Percentiles rank a stretch among this genome's conserved stretches.
phyloP scores from a whole-genome alignment of 108 stramenopile genomes.

The Fragilaria crotonensis region DNA sequence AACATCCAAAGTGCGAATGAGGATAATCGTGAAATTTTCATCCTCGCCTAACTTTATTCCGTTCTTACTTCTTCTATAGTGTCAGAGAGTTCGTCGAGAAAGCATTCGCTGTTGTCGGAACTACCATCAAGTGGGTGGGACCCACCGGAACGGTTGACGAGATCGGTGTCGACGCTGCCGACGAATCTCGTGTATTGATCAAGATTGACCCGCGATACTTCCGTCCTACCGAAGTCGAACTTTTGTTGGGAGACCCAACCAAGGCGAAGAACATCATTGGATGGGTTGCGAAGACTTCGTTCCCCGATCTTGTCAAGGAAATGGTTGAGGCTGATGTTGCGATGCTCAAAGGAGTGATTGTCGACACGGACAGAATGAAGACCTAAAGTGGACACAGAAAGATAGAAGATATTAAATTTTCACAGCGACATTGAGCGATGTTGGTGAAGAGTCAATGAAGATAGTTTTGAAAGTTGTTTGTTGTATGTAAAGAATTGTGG shows the following conservation, averaged over 20 bases:
- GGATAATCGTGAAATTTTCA: no score
- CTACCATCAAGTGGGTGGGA: slow-evolving; percentile 86
- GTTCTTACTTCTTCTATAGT: not conserved
- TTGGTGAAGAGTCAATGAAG: no score
- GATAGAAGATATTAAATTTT: no score
- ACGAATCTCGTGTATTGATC: slow-evolving; percentile 82
- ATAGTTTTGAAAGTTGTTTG: no score
- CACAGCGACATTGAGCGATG: no score
- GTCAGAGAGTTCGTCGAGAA: slow-evolving; percentile 97
- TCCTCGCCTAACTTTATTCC: no score
- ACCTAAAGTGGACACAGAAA: no score
- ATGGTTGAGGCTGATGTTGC: slow-evolving; percentile 92
- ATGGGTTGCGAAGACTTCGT: slow-evolving; percentile 79
- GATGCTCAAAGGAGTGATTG: slow-evolving; percentile 66
- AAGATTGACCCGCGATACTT: slow-evolving; percentile 94
- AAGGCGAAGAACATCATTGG: slow-evolving; percentile 93
- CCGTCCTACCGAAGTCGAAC: slow-evolving; percentile 98
- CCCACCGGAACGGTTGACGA: slow-evolving; percentile 88
- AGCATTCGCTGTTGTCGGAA: slow-evolving; percentile 81
- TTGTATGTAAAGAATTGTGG: no score
- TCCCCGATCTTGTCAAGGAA: slow-evolving; percentile 87
- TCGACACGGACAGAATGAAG: slow-evolving; percentile 28
- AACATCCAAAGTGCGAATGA: not conserved
- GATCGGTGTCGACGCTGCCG: slow-evolving; percentile 83
- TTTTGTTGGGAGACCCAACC: slow-evolving; percentile 91